These are phyloP conservation scores for Gillenia trifoliata DNA, from an alignment of 306 rosid genomes.

Conservation along the genomic window DNA sequence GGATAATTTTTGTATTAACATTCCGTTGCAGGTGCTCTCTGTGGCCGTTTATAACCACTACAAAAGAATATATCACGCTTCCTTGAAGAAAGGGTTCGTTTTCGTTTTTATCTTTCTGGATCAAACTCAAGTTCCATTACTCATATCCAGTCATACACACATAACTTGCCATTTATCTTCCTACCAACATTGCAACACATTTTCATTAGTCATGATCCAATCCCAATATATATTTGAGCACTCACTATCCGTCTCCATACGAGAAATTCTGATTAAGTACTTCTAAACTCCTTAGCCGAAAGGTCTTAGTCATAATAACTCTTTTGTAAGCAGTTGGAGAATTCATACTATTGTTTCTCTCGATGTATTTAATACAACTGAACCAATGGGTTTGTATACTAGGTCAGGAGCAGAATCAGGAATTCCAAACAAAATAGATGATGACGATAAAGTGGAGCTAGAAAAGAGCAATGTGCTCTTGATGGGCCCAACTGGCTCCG, in stretches of 20 bases:
- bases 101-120: neutral
- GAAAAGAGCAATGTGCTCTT: slow-evolving; percentile 97
- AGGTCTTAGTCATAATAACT: neutral
- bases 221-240: no score
- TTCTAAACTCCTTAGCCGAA: no score
- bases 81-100: slow-evolving; percentile 74
- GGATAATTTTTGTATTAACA: slow-evolving; percentile 15
- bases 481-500: slow-evolving; percentile 99
- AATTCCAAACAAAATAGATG: slow-evolving; percentile 42
- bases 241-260: no score
- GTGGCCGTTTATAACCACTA: slow-evolving; percentile 98
- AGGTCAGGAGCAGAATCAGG: slow-evolving; percentile 61
- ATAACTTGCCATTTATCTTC: no score
- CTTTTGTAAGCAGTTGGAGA: neutral
- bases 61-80: slow-evolving; percentile 78
- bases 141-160: no score
- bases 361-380: slow-evolving; percentile 19
- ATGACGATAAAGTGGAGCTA: slow-evolving; percentile 75
- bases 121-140: no score
- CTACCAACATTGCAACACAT: no score
- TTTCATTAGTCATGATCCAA: no score
- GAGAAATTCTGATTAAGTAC: no score
- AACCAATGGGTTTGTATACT: slow-evolving; percentile 33
- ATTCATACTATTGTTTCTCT: neutral
- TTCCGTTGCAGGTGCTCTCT: slow-evolving; percentile 75